phyloP scores from a whole-genome alignment of 1,284 basidiomycete genomes.

The Singerocomus rubriflavus region DNA sequence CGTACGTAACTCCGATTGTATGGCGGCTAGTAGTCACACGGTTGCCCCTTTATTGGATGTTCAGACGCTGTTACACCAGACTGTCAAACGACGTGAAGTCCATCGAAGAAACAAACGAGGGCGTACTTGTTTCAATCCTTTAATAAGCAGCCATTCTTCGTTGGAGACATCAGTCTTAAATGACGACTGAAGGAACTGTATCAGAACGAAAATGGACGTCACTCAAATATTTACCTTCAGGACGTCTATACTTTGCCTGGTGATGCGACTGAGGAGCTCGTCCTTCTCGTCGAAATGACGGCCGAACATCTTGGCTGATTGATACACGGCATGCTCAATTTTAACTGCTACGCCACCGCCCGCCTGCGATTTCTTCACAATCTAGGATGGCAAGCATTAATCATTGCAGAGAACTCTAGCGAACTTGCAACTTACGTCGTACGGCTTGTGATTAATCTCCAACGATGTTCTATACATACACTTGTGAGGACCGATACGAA shows the following conservation, averaged over 20 bases:
- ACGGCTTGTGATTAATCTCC: slow-evolving; percentile 90
- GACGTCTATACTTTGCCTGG: slow-evolving; percentile 91
- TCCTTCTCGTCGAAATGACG: slow-evolving; percentile 97
- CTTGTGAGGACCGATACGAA: slow-evolving; percentile 8
- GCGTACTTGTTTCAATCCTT: slow-evolving; percentile 82
- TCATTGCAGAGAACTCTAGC: background rate
- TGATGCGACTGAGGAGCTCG: slow-evolving; percentile 88
- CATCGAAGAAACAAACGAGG: background rate
- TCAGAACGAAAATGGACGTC: slow-evolving; percentile 3
- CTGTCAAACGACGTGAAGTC: slow-evolving; percentile 2
- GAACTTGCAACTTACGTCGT: slow-evolving; percentile 52
- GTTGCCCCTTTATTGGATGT: slow-evolving; percentile 38
- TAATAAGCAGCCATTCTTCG: slow-evolving; percentile 95
- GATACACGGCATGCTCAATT: slow-evolving; percentile 96
- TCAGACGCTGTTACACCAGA: slow-evolving; percentile 37
- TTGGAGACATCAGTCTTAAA: slow-evolving; percentile 90
- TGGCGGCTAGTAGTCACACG: background rate
- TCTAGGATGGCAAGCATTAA: slow-evolving; percentile 40
- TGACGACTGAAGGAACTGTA: slow-evolving; percentile 49
- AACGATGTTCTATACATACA: slow-evolving; percentile 72
- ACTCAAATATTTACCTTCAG: slow-evolving; percentile 62
- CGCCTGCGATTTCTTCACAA: slow-evolving; percentile 90
- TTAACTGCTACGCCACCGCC: slow-evolving; percentile 98
- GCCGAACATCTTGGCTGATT: slow-evolving; percentile 93
- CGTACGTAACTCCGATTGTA: slow-evolving; percentile 24